These are phyloP conservation scores for Massospora cicadina DNA, from an alignment of 371 early-diverging fungal genomes.

Conservation along the genomic window DNA sequence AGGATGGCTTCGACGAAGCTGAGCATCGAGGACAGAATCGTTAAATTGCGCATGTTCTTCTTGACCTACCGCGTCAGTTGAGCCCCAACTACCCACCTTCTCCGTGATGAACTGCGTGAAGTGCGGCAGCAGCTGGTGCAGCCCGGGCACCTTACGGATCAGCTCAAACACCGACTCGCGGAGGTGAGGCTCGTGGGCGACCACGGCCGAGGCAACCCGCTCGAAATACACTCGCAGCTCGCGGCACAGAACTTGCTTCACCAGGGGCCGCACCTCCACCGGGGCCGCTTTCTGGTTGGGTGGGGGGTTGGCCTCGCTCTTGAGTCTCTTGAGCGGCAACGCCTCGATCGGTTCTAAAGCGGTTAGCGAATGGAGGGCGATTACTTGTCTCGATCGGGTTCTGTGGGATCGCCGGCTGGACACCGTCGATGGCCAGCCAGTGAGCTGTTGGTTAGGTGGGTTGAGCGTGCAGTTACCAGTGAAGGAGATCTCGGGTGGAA, in stretches of 20 bases:
- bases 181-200: constrained; percentile 48
- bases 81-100: constrained; percentile 29
- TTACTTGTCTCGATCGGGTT: constrained; percentile 65
- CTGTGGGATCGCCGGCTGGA: constrained; percentile 97
- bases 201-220: constrained; percentile 73
- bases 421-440: constrained; percentile 98
- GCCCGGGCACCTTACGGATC: constrained; percentile 79
- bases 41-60: constrained; percentile 54
- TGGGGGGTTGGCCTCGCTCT: constrained; percentile 1
- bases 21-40: constrained; percentile 51
- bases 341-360: constrained; percentile 14
- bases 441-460: constrained; percentile 32
- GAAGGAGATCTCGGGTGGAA: constrained; percentile 74
- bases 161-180: constrained; percentile 71
- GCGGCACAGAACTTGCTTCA: constrained; percentile 85
- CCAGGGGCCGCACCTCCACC: constrained; percentile 60
- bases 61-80: constrained; percentile 28
- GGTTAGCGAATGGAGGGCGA: constrained; percentile 13
- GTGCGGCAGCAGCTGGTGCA: constrained; percentile 96
- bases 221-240: constrained; percentile 97
- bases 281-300: constrained; percentile 18
- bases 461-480: constrained; percentile 30
- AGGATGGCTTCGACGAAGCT: constrained; percentile 69
- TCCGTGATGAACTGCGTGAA: constrained; percentile 92
- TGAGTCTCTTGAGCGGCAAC: constrained; percentile 16